Evolutionary conservation across 257 asterid genomes (phyloP), one percentile per base, ranked within the genome.

Genomic region (Thymus mandschuricus): DNA sequence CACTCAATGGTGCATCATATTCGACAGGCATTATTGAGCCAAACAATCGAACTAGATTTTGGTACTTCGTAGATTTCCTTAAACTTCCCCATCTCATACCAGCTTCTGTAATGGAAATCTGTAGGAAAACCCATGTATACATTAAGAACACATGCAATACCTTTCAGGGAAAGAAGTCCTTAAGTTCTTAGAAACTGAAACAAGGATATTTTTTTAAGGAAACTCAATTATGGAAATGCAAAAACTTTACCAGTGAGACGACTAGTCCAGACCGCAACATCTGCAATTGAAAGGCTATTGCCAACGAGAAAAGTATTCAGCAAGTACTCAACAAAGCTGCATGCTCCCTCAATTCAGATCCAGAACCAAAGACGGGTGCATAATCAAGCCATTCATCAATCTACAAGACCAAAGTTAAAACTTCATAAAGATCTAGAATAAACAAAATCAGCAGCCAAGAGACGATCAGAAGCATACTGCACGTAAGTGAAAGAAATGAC

Each of bases 21-120:
- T 89, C 98, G 8, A 78, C 74, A 67, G 83, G 74, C 21, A 21
- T 0, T 35, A 94, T 83, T 41, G 96, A 86, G 83, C 88, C 91
- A 86, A 86, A 94, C 99, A 98, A 94, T 27, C 98, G 85, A 13
- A 87, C 96, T 52, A 94, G 83, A 81, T 84, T 88, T 77, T 84
- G 97, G 84, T 86, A 94, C 77, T 91, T 94, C 28, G 83, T 91
- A 35, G 98, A 94, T 60, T 87, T 91, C 71, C 95, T 78, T 68
- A 94, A 81, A 94, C 98, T 94, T 79, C 88, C 91, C 98, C 98
- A 94, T 70, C 98, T 89, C 80, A 75, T 58, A 60, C 97, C 97
- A 80, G 91, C 88, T 73, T 95, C 99, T 88, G 77, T 40, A 79
- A 65, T 73, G 21, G 21, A 59, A 62, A 45, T 21, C 49, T 44